These are phyloP conservation scores for Babesia bovis DNA, from an alignment of 169 alveolate genomes.

Conservation along the genomic window DNA sequence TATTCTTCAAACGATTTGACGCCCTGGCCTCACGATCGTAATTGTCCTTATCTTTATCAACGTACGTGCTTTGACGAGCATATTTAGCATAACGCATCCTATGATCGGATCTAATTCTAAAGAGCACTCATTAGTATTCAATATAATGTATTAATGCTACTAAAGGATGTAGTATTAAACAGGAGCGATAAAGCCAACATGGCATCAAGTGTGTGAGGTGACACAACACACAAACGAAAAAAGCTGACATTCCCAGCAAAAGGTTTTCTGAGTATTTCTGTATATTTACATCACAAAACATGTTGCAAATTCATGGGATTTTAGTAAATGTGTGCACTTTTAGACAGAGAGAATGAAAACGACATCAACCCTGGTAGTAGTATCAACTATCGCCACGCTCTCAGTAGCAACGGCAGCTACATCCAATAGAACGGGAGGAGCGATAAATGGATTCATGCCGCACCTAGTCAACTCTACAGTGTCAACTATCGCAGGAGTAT, in stretches of 20 bases:
- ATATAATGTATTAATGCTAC: too few relatives aligned
- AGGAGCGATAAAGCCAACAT: background rate
- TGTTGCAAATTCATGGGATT: too few relatives aligned
- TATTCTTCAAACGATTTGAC: constrained; percentile 61
- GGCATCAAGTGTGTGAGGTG: constrained; percentile 27
- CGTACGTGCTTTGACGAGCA: background rate
- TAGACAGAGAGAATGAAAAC: background rate
- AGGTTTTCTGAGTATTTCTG: too few relatives aligned
- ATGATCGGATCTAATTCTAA: background rate
- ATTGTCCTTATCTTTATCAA: constrained; percentile 4
- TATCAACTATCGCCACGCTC: background rate
- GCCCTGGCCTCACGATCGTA: background rate
- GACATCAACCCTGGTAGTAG: constrained; percentile 1
- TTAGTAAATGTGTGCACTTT: background rate
- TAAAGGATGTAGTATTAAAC: background rate
- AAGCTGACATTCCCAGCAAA: too few relatives aligned
- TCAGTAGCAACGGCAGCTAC: background rate
- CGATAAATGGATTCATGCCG: constrained; percentile 12
- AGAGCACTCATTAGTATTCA: too few relatives aligned
- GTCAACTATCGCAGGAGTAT: constrained; percentile 20
- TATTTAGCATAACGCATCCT: constrained; percentile 6
- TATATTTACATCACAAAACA: too few relatives aligned
- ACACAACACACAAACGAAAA: too few relatives aligned
- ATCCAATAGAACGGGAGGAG: background rate
- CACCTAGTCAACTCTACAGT: constrained; percentile 27